Base-by-base conservation (phyloP, 2,329 filamentous ascomycete genomes). In the Ophiocordyceps unilateralis region DNA sequence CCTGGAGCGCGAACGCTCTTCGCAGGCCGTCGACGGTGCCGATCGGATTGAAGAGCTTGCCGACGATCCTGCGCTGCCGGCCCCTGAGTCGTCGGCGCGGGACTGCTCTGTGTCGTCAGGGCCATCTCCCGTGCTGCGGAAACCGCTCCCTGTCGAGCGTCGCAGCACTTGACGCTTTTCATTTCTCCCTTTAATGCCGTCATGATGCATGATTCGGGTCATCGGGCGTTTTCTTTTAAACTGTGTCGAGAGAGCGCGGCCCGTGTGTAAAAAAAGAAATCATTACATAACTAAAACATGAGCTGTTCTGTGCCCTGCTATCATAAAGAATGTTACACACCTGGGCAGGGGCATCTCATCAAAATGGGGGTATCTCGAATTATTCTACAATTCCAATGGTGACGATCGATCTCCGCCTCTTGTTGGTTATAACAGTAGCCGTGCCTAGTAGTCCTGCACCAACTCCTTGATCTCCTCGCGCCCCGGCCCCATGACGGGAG, bases 381-480 rank as follows among this genome's bases (percentile, higher is more conserved):
- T 10, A 12, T 26, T 10, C 24, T 26, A 26, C 24, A 26, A 26
- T 26, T 12, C 24, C 24, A 26, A 9, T 26, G 24, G 24, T 12
- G 12, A 26, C 24, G 12, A 26, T 26, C 24, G 24, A 8, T 4
- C n/a, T n/a, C n/a, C n/a, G n/a, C n/a, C n/a, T n/a, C n/a, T n/a
- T n/a, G n/a, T n/a, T n/a, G n/a, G n/a, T n/a, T n/a, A n/a, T n/a
- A n/a, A n/a, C n/a, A n/a, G n/a, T n/a, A n/a, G n/a, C n/a, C n/a
- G n/a, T n/a, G n/a, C n/a, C 46, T 23, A 75, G 53, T 79, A 74
- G 50, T 79, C 76, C 57, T 79, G 74, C 4, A 79, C 73, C 51
- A 79, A 55, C 57, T 80, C 76, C 56, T 78, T 79, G 44, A 79
- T 79, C 57, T 78, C 74, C 50, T 70, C 74, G 45, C 63, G 62